Conservation (phyloP, 1,284 basidiomycete species). For the Abortiporus biennis region DNA sequence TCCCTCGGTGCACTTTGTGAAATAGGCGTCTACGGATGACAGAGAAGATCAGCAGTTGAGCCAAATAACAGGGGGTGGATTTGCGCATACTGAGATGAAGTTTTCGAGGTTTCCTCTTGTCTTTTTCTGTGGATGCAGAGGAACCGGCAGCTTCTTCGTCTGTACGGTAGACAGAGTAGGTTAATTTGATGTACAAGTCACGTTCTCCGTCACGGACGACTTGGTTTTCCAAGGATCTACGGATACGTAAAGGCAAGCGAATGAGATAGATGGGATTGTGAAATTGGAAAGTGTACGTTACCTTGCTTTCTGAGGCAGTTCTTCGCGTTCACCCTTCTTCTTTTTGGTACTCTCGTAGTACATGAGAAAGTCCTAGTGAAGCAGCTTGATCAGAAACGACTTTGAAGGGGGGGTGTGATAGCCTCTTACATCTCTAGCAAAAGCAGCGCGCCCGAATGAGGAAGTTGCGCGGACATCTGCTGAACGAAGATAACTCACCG, state of each 20-base stretch:
- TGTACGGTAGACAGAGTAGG: conserved; percentile 57
- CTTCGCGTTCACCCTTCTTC: conserved; percentile 18
- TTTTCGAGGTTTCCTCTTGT: conserved; percentile 43
- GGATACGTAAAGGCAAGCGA: neutral
- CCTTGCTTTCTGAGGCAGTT: conserved; percentile 8
- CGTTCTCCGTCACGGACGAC: conserved; percentile 43
- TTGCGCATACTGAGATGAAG: conserved; percentile 73
- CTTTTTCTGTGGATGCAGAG: conserved; percentile 16
- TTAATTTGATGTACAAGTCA: conserved; percentile 73
- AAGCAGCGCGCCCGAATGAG: no score
- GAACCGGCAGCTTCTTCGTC: conserved; percentile 13
- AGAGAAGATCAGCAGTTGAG: conserved; percentile 7
- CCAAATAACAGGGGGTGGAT: conserved; percentile 1
- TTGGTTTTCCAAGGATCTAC: conserved; percentile 24
- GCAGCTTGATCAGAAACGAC: neutral
- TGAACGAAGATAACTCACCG: conserved; percentile 20
- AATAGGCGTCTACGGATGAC: conserved; percentile 66
- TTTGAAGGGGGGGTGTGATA: neutral
- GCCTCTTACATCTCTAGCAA: conserved; percentile 3
- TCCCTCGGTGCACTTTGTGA: conserved; percentile 50
- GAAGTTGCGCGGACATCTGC: no score
- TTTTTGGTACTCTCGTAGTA: conserved; percentile 33
- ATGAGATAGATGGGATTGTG: neutral
- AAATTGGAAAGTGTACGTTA: neutral
- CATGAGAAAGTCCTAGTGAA: conserved; percentile 31